Percentiles rank a stretch among this genome's conserved stretches.
phyloP scores from a whole-genome alignment of 2,329 filamentous ascomycete genomes.

The Penicillium thymicola region DNA sequence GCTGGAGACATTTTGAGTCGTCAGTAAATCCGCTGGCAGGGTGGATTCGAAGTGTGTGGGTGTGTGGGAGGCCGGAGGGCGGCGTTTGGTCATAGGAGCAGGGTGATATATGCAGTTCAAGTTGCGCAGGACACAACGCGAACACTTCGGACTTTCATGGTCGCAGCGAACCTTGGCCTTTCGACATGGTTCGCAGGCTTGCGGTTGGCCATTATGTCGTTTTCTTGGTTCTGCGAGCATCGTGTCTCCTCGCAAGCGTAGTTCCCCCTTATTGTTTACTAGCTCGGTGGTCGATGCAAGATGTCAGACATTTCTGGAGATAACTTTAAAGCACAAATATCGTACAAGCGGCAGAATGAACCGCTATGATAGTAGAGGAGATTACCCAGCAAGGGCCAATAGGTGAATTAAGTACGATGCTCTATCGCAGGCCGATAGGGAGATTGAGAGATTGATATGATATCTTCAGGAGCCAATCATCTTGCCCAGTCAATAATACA shows the following conservation, averaged over 20 bases:
- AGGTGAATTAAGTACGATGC: not conserved
- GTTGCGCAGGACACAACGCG: not conserved
- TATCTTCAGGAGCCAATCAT: not conserved
- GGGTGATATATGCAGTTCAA: not conserved
- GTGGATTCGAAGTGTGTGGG: not conserved
- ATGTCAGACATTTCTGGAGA: not conserved
- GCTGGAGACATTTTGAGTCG: not conserved
- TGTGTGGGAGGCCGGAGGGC: not conserved
- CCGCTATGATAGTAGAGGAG: not conserved
- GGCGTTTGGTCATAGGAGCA: not conserved
- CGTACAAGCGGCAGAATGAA: not conserved
- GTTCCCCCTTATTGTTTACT: not conserved
- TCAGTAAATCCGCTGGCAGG: not conserved
- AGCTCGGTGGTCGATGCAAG: not conserved
- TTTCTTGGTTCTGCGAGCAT: not conserved
- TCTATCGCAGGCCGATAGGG: not conserved
- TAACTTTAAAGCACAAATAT: not conserved
- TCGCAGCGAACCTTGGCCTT: conserved; percentile 1
- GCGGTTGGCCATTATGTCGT: not conserved
- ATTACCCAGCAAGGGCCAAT: not conserved
- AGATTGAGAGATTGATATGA: not conserved
- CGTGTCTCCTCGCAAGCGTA: not conserved
- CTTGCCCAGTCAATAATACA: too few relatives aligned
- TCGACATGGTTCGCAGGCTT: not conserved
- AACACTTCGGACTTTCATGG: not conserved